Evolutionary conservation across 2,329 filamentous ascomycete species (phyloP), one percentile per base, ranked within the genome.

Genomic region (Ophiocordyceps camponoti-rufipedis): DNA sequence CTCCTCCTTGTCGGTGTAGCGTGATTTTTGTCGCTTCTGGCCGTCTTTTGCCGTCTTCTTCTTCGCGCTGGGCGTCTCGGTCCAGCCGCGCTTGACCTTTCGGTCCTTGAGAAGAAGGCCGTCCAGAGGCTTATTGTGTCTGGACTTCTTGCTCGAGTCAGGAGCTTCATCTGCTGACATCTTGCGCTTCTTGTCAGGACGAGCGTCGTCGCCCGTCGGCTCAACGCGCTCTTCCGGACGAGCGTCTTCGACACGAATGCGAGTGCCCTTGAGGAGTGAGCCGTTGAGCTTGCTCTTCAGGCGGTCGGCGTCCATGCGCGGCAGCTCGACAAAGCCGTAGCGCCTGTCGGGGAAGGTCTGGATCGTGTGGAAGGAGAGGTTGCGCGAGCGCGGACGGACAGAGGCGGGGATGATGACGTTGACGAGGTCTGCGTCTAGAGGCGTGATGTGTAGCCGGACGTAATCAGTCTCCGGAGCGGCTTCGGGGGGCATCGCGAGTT

Each of bases 271-370:
- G 47, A 98, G 65, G 23, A 85, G 82, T 2, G 82, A 75, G 31
- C 89, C 89, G 68, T 94, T 84, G 44, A 96, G 72, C 66, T 91
- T 96, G 65, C 82, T 89, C 66, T 80, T 86, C 45, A 96, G 64
- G 62, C 87, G 94, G n/a, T 89, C 82, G 10, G 89, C 91, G 52
- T 94, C 87, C 62, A 77, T 75, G 3, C 60, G 64, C 0, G 88
- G 88, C 35, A 98, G 65, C 42, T 93, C 87, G 48, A 96, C 70
- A 64, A 84, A 98, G 46, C 89, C 91, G 76, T 86, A 98, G 45
- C 76, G 80, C 58, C 78, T 82, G 52, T 98, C 91, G 13, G 89
- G 89, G 51, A 94, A 94, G 1, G 88, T 88, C 57, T 86, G 75
- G 52, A 95, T 66, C 5, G 70, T 69, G 62, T 96, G 89, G 64